Evolutionary conservation across 2,329 filamentous ascomycete species (phyloP).

Genomic region (Ascochyta clinopodiicola): DNA sequence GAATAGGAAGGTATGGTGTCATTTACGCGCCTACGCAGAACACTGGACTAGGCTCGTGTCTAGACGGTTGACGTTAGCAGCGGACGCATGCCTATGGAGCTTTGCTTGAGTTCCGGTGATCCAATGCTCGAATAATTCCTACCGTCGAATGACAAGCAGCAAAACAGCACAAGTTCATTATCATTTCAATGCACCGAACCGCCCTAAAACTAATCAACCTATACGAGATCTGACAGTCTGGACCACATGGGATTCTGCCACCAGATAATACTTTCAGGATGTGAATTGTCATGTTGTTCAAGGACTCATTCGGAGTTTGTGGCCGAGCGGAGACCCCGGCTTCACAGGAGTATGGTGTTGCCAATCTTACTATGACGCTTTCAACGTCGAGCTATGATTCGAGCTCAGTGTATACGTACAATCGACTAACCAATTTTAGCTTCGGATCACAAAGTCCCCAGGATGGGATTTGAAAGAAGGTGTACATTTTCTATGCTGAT

Average conservation of each 20-base stretch:
- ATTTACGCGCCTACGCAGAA: background rate
- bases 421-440: background rate
- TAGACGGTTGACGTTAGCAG: constrained; percentile 7
- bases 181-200: background rate
- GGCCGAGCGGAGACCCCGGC: background rate
- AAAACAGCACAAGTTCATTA: background rate
- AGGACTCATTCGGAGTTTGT: background rate
- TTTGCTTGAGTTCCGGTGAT: background rate
- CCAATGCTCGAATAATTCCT: background rate
- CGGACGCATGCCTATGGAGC: constrained; percentile 9
- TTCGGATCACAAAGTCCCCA: background rate
- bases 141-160: background rate
- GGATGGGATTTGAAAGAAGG: background rate
- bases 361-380: background rate
- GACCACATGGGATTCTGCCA: background rate
- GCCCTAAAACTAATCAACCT: background rate
- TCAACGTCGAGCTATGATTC: background rate
- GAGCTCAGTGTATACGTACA: background rate
- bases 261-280: background rate
- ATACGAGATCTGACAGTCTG: background rate
- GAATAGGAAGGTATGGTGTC: constrained; percentile 9
- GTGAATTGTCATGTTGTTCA: background rate
- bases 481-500: background rate
- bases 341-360: background rate
- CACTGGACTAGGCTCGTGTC: background rate